Evolutionary conservation across 345 rosid genomes (phyloP).

Genomic region (Garcia nutans): DNA sequence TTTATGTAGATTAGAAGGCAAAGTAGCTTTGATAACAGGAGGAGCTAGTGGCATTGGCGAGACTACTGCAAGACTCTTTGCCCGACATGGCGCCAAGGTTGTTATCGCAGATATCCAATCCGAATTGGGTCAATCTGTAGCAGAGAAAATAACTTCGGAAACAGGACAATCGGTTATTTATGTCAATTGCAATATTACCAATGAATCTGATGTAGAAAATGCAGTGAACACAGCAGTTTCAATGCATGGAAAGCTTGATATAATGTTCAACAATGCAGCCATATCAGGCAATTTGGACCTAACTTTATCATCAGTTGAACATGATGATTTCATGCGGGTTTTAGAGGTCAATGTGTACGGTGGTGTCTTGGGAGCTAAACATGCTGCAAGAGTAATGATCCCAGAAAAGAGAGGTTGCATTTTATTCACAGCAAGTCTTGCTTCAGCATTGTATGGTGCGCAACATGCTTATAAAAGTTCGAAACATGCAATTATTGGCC

Average conservation of each 20-base stretch:
- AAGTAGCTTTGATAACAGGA: constrained; percentile 6
- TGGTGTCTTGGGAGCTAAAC: constrained; percentile 4
- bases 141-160: background rate
- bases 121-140: background rate
- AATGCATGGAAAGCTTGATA: constrained; percentile 3
- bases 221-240: constrained; percentile 3
- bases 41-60: constrained; percentile 1
- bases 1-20: background rate
- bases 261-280: constrained; percentile 8
- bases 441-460: background rate
- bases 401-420: constrained; percentile 1
- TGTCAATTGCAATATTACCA: background rate
- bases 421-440: background rate
- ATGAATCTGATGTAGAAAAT: background rate
- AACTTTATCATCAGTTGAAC: background rate
- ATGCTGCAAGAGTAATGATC: constrained; percentile 7
- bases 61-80: constrained; percentile 2
- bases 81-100: background rate
- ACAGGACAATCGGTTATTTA: background rate
- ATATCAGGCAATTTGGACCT: background rate
- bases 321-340: background rate
- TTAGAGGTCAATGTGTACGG: constrained; percentile 1
- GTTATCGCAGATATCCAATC: background rate
- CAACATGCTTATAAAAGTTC: background rate
- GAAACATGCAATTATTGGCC: constrained; percentile 9